Base-by-base conservation (phyloP, 352 stramenopile species). In the Globisporangium polare region DNA sequence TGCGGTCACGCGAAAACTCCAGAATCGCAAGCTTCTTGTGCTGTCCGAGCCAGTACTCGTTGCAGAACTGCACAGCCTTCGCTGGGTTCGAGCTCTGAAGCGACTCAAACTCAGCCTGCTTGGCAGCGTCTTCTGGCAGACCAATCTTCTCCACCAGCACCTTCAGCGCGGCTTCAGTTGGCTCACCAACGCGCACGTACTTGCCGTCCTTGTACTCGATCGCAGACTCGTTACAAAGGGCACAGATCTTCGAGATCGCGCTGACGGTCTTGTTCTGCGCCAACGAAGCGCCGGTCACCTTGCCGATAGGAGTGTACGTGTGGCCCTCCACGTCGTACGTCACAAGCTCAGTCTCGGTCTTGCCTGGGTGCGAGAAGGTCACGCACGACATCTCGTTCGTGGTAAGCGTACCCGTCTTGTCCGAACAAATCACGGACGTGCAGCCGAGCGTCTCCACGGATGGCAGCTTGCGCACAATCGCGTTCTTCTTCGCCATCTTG, bases 391-490 rank as follows among this genome's bases (percentile, higher is more conserved):
- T 99, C 78, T 99, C 89, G 78, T 99, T 99, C 20, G 92, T 98
- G 2, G 97, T 99, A 5, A 99, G 78, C 43, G 97, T 99, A 13
- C 97, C 97, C 15, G 86, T 96, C 78, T 92, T 96, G 73, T 93
- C 94, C 50, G 88, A 97, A 71, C 94, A 98, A 71, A 98, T 98
- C 6, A 98, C 89, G 0, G 86, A 96, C 31, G 92, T 98, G 78
- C 94, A 99, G 17, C 97, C 97, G 12, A 99, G 78, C 24, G 97
- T 98, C 84, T 99, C 98, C 2, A 99, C 96, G 0, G 95, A 97
- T 9, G 96, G 94, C 33, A 99, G 76, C 65, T 99, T 98, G 62
- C 98, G 98, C 50, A 99, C 96, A 68, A 99, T 99, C 0, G 95
- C 97, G 67, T 99, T 99, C 63, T 95, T 92, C 77, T 98, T 94